Base-by-base conservation (phyloP, 2,329 filamentous ascomycete species). In the Diplodia corticola region DNA sequence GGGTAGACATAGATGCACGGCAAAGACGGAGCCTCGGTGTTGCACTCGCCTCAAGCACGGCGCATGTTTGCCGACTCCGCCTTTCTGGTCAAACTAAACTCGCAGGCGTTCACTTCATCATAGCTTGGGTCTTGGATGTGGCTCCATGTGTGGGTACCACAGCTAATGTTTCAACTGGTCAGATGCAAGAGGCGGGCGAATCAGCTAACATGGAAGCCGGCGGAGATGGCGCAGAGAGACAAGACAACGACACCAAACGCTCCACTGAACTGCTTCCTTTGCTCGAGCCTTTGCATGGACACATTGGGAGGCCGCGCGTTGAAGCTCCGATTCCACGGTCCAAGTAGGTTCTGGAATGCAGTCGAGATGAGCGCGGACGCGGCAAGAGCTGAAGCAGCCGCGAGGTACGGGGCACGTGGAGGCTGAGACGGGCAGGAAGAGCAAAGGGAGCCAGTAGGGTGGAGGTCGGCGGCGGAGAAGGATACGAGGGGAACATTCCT, bases 51-150 rank as follows among this genome's bases (percentile, higher is more conserved):
- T 46, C 44, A 17, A 48, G 55, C 55, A 60, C 57, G 35, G 57
- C 22, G 44, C 57, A 17, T 24, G 28, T 12, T 26, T 33, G 40
- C 7, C 17, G 20, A 15, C 40, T 55, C 33, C 40, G 6, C 50
- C 22, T 4, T 44, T 24, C 37, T 40, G 37, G 37, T 17, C 37
- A 17, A 40, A 40, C 13, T n/a, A 40, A 40, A 28, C 22, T 5
- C 17, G 37, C 7, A 48, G 55, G 55, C 55, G 55, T 30, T 24
- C 55, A 60, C 15, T 61, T 49, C 15, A 61, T 61, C 57, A 28
- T 24, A 26, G 24, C 51, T 22, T 48, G 17, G 48, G 37, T 60
- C 37, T 30, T 26, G 24, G 55, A 44, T 13, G 17, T 20, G 55
- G 37, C 28, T 26, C 20, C 33, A 20, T 33, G 51, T 2, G 53